Base-by-base conservation (phyloP, 2,329 filamentous ascomycete species). In the Hypomyces perniciosus region DNA sequence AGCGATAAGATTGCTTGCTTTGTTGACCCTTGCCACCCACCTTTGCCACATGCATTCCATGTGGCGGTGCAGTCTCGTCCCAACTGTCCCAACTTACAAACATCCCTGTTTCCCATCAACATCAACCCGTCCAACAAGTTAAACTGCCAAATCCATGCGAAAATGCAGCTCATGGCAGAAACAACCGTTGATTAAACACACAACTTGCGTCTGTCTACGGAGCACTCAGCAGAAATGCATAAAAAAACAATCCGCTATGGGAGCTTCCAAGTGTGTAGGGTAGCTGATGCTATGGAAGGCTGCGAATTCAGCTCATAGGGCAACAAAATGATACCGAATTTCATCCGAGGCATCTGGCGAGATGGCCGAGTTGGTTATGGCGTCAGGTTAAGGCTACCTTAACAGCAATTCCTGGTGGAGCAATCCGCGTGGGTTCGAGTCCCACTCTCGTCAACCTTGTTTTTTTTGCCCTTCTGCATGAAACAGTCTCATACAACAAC, bases 361-460 rank as follows among this genome's bases (percentile, higher is more conserved):
- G 51, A 53, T 53, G 51, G 51, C 51, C 51, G 51, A 53, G 51
- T 52, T 50, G 51, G 51, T 53, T 53, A 53, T 53, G 51, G 51
- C 51, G 51, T 44, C 51, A 53, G 51, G 51, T 53, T 53, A 53
- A 53, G 51, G 51, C 47, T 53, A 50, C 51, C 51, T 53, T 53
- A 53, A 53, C 51, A 53, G 46, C 46, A 53, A 53, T 50, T 53
- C 51, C 51, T 53, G 51, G 51, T 53, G 51, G 51, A 53, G 51
- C 51, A 53, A 53, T 53, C 51, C 51, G 46, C 53, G 53, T 55
- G 53, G 53, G 53, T 55, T 55, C 53, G 51, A 55, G 46, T 55
- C 53, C 53, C 53, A 55, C 53, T 55, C 53, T 53, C 43, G 48
- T 55, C 53, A 55, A 12, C 43, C 44, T 35, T 45, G 48, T 42